A percentile compares a stretch with the other conserved stretches of the same genome.
Conservation (phyloP, 129 eudicot species). For the Artemisia argyi region DNA sequence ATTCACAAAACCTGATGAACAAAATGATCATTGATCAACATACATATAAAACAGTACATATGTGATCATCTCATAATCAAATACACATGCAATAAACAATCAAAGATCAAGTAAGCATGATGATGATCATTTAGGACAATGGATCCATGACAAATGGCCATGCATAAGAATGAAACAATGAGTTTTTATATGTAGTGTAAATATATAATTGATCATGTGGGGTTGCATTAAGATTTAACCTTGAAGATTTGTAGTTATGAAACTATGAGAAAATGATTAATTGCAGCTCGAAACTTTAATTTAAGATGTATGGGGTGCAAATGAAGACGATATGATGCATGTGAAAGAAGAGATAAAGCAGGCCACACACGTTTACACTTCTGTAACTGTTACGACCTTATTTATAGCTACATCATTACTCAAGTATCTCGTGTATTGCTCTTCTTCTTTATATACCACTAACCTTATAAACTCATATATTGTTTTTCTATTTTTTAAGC, state of each 20-base stretch:
- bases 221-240: too few relatives aligned
- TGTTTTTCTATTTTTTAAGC: too few relatives aligned
- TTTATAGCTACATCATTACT: conserved; percentile 25
- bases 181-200: too few relatives aligned
- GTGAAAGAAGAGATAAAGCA: conserved; percentile 17
- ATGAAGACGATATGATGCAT: not conserved
- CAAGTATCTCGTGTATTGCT: not conserved
- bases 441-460: not conserved
- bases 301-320: too few relatives aligned
- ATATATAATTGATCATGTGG: too few relatives aligned
- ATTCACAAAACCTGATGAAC: conserved; percentile 22
- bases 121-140: too few relatives aligned
- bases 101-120: not conserved
- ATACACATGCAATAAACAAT: not conserved
- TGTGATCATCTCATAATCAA: not conserved
- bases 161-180: too few relatives aligned
- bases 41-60: not conserved
- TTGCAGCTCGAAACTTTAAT: too few relatives aligned
- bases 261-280: too few relatives aligned
- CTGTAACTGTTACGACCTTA: conserved; percentile 32
- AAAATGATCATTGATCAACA: not conserved
- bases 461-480: too few relatives aligned
- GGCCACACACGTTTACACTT: conserved; percentile 32
- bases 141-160: too few relatives aligned
- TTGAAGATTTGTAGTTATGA: too few relatives aligned